phyloP scores from a whole-genome alignment of 768 basidiomycete genomes.

The Suillus ampliporus region DNA sequence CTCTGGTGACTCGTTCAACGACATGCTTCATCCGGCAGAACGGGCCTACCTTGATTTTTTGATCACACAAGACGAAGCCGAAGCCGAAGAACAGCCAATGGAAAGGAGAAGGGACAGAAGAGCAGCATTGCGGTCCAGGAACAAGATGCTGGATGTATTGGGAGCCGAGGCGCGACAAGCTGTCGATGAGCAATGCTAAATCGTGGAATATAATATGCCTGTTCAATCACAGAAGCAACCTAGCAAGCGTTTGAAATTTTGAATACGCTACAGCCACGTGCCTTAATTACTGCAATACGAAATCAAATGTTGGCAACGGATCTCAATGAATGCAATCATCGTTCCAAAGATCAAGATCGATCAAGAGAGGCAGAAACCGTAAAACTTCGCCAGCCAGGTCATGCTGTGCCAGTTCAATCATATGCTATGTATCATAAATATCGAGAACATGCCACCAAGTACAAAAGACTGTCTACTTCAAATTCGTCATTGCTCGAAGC shows the following conservation, averaged over 20 bases:
- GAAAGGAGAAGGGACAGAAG: constrained; percentile 8
- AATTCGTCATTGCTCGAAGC: background rate
- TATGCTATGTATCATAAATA: too few species aligned
- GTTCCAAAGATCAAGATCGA: too few species aligned
- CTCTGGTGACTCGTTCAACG: background rate
- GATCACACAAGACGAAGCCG: constrained; percentile 1
- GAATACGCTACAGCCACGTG: too few species aligned
- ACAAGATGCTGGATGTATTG: constrained; percentile 18
- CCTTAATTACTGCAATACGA: too few species aligned
- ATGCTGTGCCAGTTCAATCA: too few species aligned
- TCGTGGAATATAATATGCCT: background rate
- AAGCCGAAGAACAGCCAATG: constrained; percentile 4
- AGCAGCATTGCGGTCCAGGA: constrained; percentile 12
- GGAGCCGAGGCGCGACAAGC: constrained; percentile 13
- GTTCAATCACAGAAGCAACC: background rate
- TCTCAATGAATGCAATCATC: too few species aligned
- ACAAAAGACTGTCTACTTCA: too few species aligned
- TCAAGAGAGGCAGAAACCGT: too few species aligned
- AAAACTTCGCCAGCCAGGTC: too few species aligned
- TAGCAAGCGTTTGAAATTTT: too few species aligned
- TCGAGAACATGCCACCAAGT: too few species aligned
- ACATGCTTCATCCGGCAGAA: constrained; percentile 2
- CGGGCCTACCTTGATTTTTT: constrained; percentile 4
- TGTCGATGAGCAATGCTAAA: constrained; percentile 6
- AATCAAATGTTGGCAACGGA: too few species aligned